Conservation (phyloP, 805 yeast species). For the Wickerhamiella spandovensis region DNA sequence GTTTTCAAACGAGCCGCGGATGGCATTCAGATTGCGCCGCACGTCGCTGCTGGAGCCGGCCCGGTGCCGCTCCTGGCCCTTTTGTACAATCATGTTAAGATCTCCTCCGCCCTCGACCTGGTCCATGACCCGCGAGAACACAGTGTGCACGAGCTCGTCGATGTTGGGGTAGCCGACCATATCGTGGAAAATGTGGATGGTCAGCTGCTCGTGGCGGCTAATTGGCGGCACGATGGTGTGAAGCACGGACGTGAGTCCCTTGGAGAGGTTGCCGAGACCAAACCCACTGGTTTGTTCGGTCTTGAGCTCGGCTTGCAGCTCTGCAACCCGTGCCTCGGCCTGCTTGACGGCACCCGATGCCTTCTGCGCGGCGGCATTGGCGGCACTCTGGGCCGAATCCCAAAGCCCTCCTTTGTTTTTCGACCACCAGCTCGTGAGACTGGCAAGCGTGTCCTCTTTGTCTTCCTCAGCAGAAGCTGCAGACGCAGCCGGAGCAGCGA, state of each 20-base stretch:
- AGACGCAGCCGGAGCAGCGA: too few species aligned
- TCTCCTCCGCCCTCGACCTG: slow-evolving; percentile 63
- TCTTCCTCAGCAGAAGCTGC: too few species aligned
- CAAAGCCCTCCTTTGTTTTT: slow-evolving; percentile 28
- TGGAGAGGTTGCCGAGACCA: slow-evolving; percentile 19
- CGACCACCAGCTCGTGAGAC: slow-evolving; percentile 27
- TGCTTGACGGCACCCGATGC: slow-evolving; percentile 25
- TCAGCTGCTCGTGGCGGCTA: slow-evolving; percentile 30
- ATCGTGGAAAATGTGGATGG: slow-evolving; percentile 32
- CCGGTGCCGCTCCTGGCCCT: slow-evolving; percentile 29
- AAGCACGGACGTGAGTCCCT: slow-evolving; percentile 27
- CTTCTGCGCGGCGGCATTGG: slow-evolving; percentile 9
- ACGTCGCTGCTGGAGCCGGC: slow-evolving; percentile 24
- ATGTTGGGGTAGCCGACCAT: slow-evolving; percentile 34
- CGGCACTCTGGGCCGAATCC: slow-evolving; percentile 26
- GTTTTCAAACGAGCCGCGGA: slow-evolving; percentile 63
- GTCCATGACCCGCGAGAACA: slow-evolving; percentile 44
- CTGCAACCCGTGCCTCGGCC: slow-evolving; percentile 30
- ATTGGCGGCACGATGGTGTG: slow-evolving; percentile 34
- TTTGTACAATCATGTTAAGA: slow-evolving; percentile 37
- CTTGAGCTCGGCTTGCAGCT: slow-evolving; percentile 24
- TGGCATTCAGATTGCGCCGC: slow-evolving; percentile 46
- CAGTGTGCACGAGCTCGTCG: slow-evolving; percentile 36
- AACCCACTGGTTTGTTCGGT: slow-evolving; percentile 17
- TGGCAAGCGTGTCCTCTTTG: slow-evolving; percentile 17